These are phyloP conservation scores for Zymoseptoria brevis DNA, from an alignment of 2,329 filamentous ascomycete species.

Conservation along the genomic window DNA sequence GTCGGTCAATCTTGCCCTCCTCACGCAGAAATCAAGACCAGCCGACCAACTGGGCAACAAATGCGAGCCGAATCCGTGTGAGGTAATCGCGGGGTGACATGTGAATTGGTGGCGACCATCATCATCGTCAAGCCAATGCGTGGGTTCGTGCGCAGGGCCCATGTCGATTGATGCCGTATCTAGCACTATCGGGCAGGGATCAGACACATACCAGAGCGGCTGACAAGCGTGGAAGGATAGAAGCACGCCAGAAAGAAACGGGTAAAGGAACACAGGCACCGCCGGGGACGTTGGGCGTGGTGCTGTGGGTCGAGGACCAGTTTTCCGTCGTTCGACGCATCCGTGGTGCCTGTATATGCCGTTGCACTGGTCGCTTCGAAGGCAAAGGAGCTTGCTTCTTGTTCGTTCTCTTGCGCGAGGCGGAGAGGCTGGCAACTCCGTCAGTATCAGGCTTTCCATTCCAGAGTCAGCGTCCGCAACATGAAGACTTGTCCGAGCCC, in stretches of 20 bases:
- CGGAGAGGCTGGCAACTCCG: neutral
- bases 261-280: neutral
- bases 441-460: neutral
- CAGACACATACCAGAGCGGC: neutral
- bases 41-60: neutral
- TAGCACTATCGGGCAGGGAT: constrained; percentile 10
- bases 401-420: neutral
- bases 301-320: neutral
- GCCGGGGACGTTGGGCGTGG: neutral
- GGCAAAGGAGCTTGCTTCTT: neutral
- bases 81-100: neutral
- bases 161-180: constrained; percentile 11
- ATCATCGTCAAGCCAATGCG: neutral
- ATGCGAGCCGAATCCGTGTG: neutral
- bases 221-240: neutral
- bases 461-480: neutral
- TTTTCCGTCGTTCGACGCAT: neutral
- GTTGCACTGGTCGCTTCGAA: neutral
- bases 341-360: neutral
- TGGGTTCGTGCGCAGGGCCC: constrained; percentile 1
- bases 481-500: neutral
- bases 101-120: neutral
- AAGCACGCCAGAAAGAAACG: neutral
- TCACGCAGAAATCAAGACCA: neutral
- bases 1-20: neutral